Evolutionary conservation across 1,284 basidiomycete species (phyloP).

Genomic region (Rugosomyces carneus): DNA sequence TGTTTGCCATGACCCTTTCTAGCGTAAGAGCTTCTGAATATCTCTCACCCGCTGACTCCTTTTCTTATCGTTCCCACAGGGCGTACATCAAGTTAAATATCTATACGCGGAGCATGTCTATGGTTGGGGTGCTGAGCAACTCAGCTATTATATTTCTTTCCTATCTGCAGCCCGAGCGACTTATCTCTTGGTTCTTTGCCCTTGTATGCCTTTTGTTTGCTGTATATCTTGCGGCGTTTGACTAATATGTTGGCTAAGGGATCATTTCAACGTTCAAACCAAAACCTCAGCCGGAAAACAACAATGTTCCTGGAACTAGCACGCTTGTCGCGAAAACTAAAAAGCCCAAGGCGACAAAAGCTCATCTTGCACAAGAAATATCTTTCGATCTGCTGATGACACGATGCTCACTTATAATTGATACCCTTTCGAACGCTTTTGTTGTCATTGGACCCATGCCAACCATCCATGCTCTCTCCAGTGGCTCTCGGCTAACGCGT

Average conservation of each 20-base stretch:
- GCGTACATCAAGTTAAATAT: slow-evolving; percentile 48
- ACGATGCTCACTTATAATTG: slow-evolving; percentile 54
- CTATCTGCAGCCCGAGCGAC: slow-evolving; percentile 38
- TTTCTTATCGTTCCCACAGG: slow-evolving; percentile 29
- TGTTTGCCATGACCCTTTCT: slow-evolving; percentile 42
- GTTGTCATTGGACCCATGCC: slow-evolving; percentile 49
- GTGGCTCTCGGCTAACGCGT: slow-evolving; percentile 4
- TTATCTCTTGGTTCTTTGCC: slow-evolving; percentile 41
- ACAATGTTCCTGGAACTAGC: not conserved
- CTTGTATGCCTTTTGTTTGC: slow-evolving; percentile 29
- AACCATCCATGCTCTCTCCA: slow-evolving; percentile 16
- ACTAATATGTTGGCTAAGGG: slow-evolving; percentile 21
- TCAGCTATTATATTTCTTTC: slow-evolving; percentile 47
- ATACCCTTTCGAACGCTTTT: slow-evolving; percentile 57
- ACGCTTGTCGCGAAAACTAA: slow-evolving; percentile 16
- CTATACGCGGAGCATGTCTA: slow-evolving; percentile 47
- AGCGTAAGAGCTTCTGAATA: slow-evolving; percentile 28
- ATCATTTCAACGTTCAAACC: slow-evolving; percentile 40
- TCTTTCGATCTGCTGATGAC: slow-evolving; percentile 62
- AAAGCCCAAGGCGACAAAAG: slow-evolving; percentile 42
- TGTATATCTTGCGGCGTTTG: not conserved
- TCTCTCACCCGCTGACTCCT: not conserved
- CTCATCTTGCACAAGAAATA: slow-evolving; percentile 55
- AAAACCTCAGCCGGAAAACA: slow-evolving; percentile 20
- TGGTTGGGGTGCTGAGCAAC: slow-evolving; percentile 41